Evolutionary conservation across 768 basidiomycete species (phyloP).

Genomic region (Trametes villosa): DNA sequence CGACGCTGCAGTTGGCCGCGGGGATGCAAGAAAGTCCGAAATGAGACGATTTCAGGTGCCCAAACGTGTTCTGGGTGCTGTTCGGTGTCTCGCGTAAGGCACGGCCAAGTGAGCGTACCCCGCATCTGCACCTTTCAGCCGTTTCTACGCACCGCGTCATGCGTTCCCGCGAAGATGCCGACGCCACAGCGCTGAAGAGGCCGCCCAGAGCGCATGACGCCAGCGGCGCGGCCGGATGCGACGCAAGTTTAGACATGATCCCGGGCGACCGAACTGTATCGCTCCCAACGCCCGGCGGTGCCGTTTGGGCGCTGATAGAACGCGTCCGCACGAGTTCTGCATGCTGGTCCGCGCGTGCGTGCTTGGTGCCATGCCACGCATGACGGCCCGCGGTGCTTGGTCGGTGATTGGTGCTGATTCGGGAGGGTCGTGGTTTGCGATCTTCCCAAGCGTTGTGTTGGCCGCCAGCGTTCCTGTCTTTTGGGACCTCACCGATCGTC

Average conservation of each 20-base stretch:
- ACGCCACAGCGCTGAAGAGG: background rate
- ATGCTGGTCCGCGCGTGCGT: background rate
- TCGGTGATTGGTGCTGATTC: conserved; percentile 10
- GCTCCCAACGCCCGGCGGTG: background rate
- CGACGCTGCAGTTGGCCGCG: no score
- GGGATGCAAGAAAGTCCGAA: no score
- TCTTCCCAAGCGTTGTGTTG: background rate
- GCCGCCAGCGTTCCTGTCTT: no score
- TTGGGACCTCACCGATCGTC: background rate
- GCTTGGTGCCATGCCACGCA: background rate
- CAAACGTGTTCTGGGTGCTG: no score
- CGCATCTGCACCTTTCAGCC: no score
- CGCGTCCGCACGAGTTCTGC: background rate
- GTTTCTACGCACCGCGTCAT: background rate
- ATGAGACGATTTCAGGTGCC: no score
- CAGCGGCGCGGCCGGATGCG: background rate
- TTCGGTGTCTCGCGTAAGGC: no score
- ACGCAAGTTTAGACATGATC: background rate
- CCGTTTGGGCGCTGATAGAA: no score
- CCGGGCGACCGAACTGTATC: no score
- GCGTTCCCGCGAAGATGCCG: background rate
- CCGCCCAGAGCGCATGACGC: background rate
- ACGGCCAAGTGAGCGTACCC: no score
- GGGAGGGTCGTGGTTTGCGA: background rate
- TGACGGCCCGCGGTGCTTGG: conserved; percentile 3